Evolutionary conservation across 148 eudicot species (phyloP).

Genomic region (Cornus suecica): DNA sequence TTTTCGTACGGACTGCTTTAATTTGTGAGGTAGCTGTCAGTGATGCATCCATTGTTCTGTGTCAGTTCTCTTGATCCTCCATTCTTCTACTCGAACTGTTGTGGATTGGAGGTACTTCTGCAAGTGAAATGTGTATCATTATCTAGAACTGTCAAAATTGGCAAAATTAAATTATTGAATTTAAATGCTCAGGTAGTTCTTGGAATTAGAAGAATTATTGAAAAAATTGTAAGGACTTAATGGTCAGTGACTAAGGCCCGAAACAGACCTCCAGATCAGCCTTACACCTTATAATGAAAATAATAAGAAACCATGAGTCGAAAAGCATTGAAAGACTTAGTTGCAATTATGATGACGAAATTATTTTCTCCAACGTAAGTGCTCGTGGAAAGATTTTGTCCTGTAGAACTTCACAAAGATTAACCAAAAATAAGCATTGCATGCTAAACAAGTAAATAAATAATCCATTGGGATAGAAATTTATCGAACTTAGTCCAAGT

Average conservation of each 20-base stretch:
- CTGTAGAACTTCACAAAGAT: constrained; percentile 52
- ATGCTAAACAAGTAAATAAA: background rate
- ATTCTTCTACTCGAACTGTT: constrained; percentile 67
- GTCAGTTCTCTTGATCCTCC: constrained; percentile 81
- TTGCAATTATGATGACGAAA: constrained; percentile 68
- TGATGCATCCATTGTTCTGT: constrained; percentile 95
- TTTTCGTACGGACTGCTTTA: constrained; percentile 53
- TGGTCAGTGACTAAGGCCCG: background rate
- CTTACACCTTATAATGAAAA: background rate
- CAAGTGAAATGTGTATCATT: background rate
- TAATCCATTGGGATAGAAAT: background rate
- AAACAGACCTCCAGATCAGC: background rate
- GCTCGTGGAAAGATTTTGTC: constrained; percentile 59
- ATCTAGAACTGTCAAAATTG: background rate
- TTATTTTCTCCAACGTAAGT: constrained; percentile 63
- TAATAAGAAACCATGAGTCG: too few species aligned
- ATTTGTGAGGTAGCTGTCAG: constrained; percentile 70
- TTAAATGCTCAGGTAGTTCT: background rate
- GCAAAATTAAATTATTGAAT: background rate
- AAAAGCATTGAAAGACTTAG: constrained; percentile 26
- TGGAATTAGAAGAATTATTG: background rate
- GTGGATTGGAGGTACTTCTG: constrained; percentile 86
- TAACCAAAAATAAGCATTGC: background rate
- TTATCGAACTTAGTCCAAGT: background rate
- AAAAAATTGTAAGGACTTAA: background rate